Percentiles rank a stretch among this genome's conserved stretches.
These are phyloP conservation scores for Teunomyces barrocoloradensis DNA, from an alignment of 805 yeast species.

Conservation along the genomic window DNA sequence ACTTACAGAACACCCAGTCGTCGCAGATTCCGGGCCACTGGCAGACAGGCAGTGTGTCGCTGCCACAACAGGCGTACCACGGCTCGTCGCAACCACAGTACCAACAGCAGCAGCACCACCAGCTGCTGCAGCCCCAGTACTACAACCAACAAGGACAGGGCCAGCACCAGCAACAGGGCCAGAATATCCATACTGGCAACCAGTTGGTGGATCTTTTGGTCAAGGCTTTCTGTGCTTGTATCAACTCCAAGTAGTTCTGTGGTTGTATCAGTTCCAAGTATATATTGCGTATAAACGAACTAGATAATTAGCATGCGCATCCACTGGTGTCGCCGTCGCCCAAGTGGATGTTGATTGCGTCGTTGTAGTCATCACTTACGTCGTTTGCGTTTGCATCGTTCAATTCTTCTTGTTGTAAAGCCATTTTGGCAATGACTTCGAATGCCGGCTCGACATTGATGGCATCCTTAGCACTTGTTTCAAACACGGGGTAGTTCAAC, in stretches of 20 bases:
- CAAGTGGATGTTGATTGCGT: conserved; percentile 91
- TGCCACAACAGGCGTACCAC: conserved; percentile 19
- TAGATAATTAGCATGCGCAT: conserved; percentile 54
- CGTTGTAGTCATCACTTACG: conserved; percentile 80
- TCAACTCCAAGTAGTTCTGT: conserved; percentile 21
- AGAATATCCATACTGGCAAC: conserved; percentile 23
- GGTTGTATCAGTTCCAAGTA: conserved; percentile 21
- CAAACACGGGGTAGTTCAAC: conserved; percentile 76
- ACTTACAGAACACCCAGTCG: conserved; percentile 37
- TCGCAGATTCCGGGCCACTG: conserved; percentile 34
- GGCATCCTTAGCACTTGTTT: conserved; percentile 97
- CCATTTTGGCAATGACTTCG: conserved; percentile 93
- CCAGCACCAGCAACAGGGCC: conserved; percentile 11
- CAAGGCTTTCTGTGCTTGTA: conserved; percentile 33
- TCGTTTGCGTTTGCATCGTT: conserved; percentile 70
- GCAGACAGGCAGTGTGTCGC: conserved; percentile 18
- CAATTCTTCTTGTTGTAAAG: conserved; percentile 90
- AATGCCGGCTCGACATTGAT: conserved; percentile 94
- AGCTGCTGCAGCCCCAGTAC: conserved; percentile 10
- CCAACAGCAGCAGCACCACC: conserved; percentile 12
- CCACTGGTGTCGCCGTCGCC: conserved; percentile 69
- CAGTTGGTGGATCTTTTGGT: conserved; percentile 26
- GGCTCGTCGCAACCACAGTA: conserved; percentile 16
- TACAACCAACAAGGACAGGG: conserved; percentile 11
- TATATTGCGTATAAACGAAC: too few species aligned